Conservation (phyloP, 257 asterid species). For the Eustoma russellianum region DNA sequence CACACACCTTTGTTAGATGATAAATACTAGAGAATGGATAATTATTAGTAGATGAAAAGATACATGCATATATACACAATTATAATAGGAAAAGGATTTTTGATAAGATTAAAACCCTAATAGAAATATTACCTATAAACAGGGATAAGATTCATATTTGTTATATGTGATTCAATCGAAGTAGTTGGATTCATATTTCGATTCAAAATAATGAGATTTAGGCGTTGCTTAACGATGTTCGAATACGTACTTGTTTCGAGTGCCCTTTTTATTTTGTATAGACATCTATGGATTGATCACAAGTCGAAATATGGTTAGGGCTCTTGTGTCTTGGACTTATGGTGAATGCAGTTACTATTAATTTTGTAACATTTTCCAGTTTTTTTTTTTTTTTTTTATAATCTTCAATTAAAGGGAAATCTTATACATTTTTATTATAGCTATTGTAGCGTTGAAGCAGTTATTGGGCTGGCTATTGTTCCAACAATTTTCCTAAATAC, state of each 20-base stretch:
- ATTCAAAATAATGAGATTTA: too few species aligned
- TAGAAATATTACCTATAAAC: too few species aligned
- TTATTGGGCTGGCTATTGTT: background rate
- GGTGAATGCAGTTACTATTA: background rate
- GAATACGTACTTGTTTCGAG: background rate
- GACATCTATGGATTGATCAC: slow-evolving; percentile 1
- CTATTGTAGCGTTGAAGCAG: background rate
- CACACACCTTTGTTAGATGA: too few species aligned
- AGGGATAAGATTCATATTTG: too few species aligned
- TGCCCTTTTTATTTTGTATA: slow-evolving; percentile 4
- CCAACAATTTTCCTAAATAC: background rate
- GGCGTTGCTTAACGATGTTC: too few species aligned
- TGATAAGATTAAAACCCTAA: too few species aligned
- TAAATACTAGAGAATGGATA: too few species aligned
- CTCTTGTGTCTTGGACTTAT: background rate
- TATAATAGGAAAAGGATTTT: too few species aligned
- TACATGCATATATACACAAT: too few species aligned
- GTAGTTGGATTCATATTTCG: too few species aligned
- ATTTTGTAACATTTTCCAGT: background rate
- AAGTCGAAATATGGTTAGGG: slow-evolving; percentile 6
- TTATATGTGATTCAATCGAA: too few species aligned
- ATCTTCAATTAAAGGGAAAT: background rate
- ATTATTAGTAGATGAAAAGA: too few species aligned
- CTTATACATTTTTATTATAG: background rate
- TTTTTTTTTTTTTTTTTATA: background rate